Evolutionary conservation across 768 basidiomycete species (phyloP).

Genomic region (Rhizopogon sp.): DNA sequence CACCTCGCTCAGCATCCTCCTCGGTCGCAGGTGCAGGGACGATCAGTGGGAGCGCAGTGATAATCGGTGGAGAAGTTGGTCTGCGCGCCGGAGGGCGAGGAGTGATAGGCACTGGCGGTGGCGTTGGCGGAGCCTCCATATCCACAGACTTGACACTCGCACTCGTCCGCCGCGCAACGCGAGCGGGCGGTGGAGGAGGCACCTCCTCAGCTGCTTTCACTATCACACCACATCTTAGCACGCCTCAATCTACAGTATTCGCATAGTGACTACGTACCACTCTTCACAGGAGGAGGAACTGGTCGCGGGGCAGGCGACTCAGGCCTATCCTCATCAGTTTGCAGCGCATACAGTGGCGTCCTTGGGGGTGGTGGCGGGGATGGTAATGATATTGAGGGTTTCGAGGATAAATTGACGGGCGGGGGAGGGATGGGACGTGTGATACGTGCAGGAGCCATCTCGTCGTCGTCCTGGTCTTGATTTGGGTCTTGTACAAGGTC

Average conservation of each 20-base stretch:
- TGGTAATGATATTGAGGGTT: constrained; percentile 9
- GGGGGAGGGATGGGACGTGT: constrained; percentile 28
- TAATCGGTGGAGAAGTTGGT: constrained; percentile 18
- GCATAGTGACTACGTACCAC: constrained; percentile 12
- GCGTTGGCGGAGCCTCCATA: constrained; percentile 9
- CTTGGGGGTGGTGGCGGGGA: constrained; percentile 15
- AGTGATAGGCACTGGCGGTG: constrained; percentile 15
- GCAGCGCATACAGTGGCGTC: constrained; percentile 7
- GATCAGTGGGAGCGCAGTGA: constrained; percentile 12
- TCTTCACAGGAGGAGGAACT: constrained; percentile 25
- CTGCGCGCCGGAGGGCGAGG: constrained; percentile 10
- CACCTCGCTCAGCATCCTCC: neutral
- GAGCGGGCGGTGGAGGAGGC: constrained; percentile 10
- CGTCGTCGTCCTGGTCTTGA: constrained; percentile 12
- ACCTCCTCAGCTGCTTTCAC: constrained; percentile 9
- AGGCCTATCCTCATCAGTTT: constrained; percentile 18
- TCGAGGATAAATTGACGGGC: constrained; percentile 23
- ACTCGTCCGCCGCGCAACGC: constrained; percentile 18
- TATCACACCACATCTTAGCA: constrained; percentile 5
- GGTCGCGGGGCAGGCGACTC: constrained; percentile 26
- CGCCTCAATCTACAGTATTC: neutral
- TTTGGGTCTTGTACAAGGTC: too few relatives aligned
- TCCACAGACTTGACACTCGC: constrained; percentile 6
- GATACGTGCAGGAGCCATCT: constrained; percentile 27
- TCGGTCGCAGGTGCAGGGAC: constrained; percentile 1